Percentiles rank a stretch among this genome's conserved stretches.
These are phyloP conservation scores for Tulasnella sp. DNA, from an alignment of 768 basidiomycete species.

Conservation along the genomic window DNA sequence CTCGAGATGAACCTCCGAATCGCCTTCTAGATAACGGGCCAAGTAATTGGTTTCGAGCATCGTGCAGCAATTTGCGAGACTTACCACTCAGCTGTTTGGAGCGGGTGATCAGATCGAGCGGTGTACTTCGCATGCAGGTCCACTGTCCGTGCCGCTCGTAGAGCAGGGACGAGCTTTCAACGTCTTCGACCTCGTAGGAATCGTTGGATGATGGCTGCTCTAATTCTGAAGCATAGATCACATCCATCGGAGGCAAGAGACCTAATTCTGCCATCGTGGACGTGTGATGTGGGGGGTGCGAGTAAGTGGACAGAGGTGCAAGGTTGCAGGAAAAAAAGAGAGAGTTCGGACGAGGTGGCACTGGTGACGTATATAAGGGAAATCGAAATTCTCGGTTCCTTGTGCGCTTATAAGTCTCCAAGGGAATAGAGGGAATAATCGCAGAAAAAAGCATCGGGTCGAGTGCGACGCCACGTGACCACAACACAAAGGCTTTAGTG, in stretches of 20 bases:
- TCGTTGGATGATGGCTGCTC: neutral
- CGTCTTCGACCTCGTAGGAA: conserved; percentile 15
- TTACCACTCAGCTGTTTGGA: conserved; percentile 10
- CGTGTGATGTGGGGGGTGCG: neutral
- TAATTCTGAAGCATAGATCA: neutral
- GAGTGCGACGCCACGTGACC: neutral
- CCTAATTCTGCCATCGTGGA: neutral
- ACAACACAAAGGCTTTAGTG: neutral
- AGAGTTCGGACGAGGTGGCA: neutral
- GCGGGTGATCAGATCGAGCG: neutral
- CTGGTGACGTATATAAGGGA: conserved; percentile 1
- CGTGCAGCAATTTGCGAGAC: neutral
- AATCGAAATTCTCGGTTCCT: neutral
- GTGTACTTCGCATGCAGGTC: conserved; percentile 3
- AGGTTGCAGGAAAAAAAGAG: neutral
- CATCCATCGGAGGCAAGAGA: conserved; percentile 16
- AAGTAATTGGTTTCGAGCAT: neutral
- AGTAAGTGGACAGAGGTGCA: neutral
- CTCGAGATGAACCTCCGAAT: conserved; percentile 10
- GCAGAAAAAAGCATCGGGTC: conserved; percentile 2
- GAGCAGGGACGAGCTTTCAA: neutral
- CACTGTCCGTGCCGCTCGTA: conserved; percentile 8
- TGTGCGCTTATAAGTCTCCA: neutral
- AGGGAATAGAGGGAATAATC: neutral
- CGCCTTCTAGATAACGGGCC: neutral